A percentile compares a stretch with the other conserved stretches of the same genome.
phyloP scores from a whole-genome alignment of 2,329 filamentous ascomycete genomes.

The Sporothrix brunneoviolacea region DNA sequence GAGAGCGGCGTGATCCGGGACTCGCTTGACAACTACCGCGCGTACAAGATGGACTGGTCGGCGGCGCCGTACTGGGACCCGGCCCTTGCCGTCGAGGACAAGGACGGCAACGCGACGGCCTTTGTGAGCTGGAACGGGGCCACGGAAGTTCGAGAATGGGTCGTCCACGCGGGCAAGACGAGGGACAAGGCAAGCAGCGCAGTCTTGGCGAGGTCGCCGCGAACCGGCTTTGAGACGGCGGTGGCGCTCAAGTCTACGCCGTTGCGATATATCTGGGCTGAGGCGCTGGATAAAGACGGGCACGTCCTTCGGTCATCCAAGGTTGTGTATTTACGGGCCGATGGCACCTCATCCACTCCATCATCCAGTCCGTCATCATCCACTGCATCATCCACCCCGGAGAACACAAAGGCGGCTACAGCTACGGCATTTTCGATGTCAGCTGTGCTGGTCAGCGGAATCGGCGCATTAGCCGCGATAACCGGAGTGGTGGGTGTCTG shows the following conservation, averaged over 20 bases:
- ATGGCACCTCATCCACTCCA: too few species aligned
- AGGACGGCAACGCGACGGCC: slow-evolving; percentile 19
- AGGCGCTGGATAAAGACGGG: slow-evolving; percentile 10
- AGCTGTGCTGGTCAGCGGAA: too few species aligned
- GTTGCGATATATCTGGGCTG: slow-evolving; percentile 8
- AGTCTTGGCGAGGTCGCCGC: background rate
- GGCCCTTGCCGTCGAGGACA: slow-evolving; percentile 18
- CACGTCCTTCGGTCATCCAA: background rate
- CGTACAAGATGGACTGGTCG: slow-evolving; percentile 47
- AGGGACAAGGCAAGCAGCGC: background rate
- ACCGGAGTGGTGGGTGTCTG: too few species aligned
- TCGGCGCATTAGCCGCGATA: too few species aligned
- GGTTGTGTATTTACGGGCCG: too few species aligned
- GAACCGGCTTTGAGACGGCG: slow-evolving; percentile 2
- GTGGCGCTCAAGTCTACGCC: background rate
- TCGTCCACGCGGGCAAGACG: background rate
- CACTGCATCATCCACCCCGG: too few species aligned
- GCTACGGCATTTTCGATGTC: too few species aligned
- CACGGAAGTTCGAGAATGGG: slow-evolving; percentile 28
- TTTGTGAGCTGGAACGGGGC: slow-evolving; percentile 41
- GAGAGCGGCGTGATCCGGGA: background rate
- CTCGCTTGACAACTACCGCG: slow-evolving; percentile 44
- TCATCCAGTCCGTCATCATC: too few species aligned
- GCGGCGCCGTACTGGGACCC: slow-evolving; percentile 35
- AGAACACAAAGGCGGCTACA: too few species aligned